Evolutionary conservation across 2,329 filamentous ascomycete genomes (phyloP), one percentile per base, ranked within the genome.

Genomic region (Eutypella sp.): DNA sequence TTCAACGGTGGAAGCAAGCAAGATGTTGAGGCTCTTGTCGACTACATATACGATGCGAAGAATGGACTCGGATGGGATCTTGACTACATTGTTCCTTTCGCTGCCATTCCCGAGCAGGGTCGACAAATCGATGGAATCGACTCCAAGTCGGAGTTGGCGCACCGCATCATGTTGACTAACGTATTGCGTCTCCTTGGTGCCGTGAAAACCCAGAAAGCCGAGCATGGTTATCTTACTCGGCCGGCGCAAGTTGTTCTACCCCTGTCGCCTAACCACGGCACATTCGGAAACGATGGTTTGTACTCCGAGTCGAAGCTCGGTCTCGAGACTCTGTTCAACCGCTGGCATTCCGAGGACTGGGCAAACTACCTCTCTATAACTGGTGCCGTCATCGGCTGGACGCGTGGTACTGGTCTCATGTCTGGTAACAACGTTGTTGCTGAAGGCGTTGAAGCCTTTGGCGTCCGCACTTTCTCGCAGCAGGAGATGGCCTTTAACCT

Each of bases 401-500:
- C 93, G 57, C 92, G 93, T 72, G 93, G 92, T 55, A 99, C 93
- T 52, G 93, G 93, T 65, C 82, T 99, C 59, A 99, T 99, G 92
- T 88, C 87, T 56, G 91, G 87, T 62, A 97, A 97, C 78, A 97
- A 99, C 69, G 84, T 97, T 58, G 91, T 97, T 54, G 93, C 93
- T 29, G 92, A 97, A 67, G 93, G 92, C 49, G 89, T 99, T 46
- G 93, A 99, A 75, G 89, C 88, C 59, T 93, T 95, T 56, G 93
- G 93, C 60, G 93, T 97, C 22, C 90, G 93, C 59, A 99, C 93
- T 4, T 99, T 99, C 77, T 97, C 92, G 9, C 93, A 97, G 72
- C 90, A 96, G 67, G 93, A 99, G 70, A 99, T 99, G 93, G 93
- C 93, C 15, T 99, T 99, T 78, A 99, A 99, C 71, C 72, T 99